phyloP scores from a whole-genome alignment of 768 basidiomycete species.

The Tricholoma bakamatsutake region DNA sequence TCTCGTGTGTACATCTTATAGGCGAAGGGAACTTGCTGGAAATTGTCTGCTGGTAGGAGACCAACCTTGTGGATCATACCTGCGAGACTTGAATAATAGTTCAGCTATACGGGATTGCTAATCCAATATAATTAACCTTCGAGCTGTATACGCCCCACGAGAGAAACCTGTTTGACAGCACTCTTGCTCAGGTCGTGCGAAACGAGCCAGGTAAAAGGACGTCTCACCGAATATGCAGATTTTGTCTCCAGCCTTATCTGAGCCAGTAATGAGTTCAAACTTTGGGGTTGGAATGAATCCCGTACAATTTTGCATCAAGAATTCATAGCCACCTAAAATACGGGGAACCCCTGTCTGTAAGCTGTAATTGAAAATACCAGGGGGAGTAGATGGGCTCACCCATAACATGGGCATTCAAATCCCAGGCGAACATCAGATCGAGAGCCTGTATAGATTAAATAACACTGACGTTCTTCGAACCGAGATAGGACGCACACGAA shows the following conservation, averaged over 20 bases:
- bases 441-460: constrained; percentile 25
- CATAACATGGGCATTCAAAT: constrained; percentile 44
- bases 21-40: constrained; percentile 57
- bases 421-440: constrained; percentile 46
- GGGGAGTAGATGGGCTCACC: constrained; percentile 20
- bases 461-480: neutral
- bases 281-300: neutral
- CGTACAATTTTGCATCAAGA: constrained; percentile 54
- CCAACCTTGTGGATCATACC: constrained; percentile 51
- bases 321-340: constrained; percentile 44
- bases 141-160: constrained; percentile 59
- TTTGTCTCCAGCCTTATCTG: constrained; percentile 46
- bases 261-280: neutral
- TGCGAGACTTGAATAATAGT: constrained; percentile 28
- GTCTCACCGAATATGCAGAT: constrained; percentile 55
- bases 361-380: neutral
- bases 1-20: constrained; percentile 55
- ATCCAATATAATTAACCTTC: constrained; percentile 33
- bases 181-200: neutral
- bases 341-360: neutral
- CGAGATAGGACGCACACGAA: constrained; percentile 25
- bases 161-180: constrained; percentile 39
- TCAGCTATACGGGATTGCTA: too few relatives aligned
- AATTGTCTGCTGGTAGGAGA: constrained; percentile 39
- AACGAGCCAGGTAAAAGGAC: neutral